Conservation (phyloP, 306 rosid genomes). For the Ochetophila trinervis region DNA sequence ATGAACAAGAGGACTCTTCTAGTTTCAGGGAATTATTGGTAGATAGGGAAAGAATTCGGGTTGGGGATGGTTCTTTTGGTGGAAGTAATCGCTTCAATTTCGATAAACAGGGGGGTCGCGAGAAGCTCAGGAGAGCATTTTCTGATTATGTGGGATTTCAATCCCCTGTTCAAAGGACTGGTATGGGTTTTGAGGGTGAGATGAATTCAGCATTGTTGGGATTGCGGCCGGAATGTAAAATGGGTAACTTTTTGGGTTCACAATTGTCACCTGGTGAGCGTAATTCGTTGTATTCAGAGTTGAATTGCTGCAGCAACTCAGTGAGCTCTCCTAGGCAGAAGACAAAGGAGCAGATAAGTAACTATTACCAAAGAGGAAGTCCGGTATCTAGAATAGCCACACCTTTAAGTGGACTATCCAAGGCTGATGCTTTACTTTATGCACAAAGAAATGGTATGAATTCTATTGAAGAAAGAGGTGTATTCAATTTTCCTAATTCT, state of each 20-base stretch:
- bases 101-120: slow-evolving; percentile 2
- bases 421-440: slow-evolving; percentile 22
- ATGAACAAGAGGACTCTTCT: slow-evolving; percentile 27
- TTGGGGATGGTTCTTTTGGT: slow-evolving; percentile 17
- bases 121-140: slow-evolving; percentile 22
- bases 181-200: slow-evolving; percentile 15
- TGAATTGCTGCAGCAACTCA: slow-evolving; percentile 27
- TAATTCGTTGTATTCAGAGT: slow-evolving; percentile 20
- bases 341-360: slow-evolving; percentile 27
- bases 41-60: background rate
- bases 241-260: slow-evolving; percentile 27
- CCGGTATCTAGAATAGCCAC: slow-evolving; percentile 13
- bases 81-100: slow-evolving; percentile 23
- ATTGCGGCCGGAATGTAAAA: slow-evolving; percentile 16
- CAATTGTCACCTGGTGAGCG: slow-evolving; percentile 2
- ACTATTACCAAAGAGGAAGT: slow-evolving; percentile 24
- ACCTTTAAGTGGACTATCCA: slow-evolving; percentile 28
- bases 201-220: slow-evolving; percentile 28
- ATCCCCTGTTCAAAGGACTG: slow-evolving; percentile 21
- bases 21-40: slow-evolving; percentile 12
- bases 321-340: slow-evolving; percentile 27
- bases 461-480: slow-evolving; percentile 27
- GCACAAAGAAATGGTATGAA: slow-evolving; percentile 26
- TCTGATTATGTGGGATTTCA: slow-evolving; percentile 24
- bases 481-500: slow-evolving; percentile 22